A percentile compares a stretch with the other conserved stretches of the same genome.
Conservation (phyloP, 805 yeast genomes). For the Lipomyces sp. region DNA sequence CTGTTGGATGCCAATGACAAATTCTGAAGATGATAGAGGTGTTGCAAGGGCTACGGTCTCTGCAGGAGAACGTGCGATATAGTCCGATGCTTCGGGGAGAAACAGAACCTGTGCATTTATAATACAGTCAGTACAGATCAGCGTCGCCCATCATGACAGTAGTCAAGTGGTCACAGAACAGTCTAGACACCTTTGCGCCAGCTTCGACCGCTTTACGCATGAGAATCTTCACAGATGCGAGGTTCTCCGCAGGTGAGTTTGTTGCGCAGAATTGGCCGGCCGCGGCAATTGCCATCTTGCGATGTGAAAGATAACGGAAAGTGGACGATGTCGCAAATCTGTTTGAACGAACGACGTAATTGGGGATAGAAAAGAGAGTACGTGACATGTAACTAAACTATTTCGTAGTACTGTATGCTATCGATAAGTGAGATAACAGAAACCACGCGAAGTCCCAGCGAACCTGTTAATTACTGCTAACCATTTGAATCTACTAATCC, state of each 20-base stretch:
- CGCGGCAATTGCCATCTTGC: slow-evolving; percentile 60
- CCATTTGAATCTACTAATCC: too few relatives aligned
- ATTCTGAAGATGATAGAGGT: slow-evolving; percentile 43
- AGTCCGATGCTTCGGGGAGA: slow-evolving; percentile 93
- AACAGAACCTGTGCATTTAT: slow-evolving; percentile 45
- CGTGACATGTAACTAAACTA: too few relatives aligned
- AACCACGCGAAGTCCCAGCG: too few relatives aligned
- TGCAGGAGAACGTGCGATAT: slow-evolving; percentile 64
- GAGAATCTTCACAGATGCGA: slow-evolving; percentile 54
- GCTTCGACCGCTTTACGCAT: slow-evolving; percentile 60
- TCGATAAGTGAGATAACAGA: too few relatives aligned
- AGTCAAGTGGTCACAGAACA: too few relatives aligned
- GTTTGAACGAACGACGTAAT: too few relatives aligned
- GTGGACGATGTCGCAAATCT: background rate
- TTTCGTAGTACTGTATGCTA: too few relatives aligned
- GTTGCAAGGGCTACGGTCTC: slow-evolving; percentile 64
- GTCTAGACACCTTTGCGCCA: slow-evolving; percentile 50
- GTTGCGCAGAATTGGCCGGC: slow-evolving; percentile 86
- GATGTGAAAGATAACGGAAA: background rate
- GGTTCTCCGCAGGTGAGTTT: slow-evolving; percentile 57
- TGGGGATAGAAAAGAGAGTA: too few relatives aligned
- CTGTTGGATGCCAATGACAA: slow-evolving; percentile 45
- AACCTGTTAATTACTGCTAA: too few relatives aligned
- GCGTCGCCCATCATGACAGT: too few relatives aligned
- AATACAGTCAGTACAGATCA: too few relatives aligned